Base-by-base conservation (phyloP, 306 rosid species). In the Inga laurina region DNA sequence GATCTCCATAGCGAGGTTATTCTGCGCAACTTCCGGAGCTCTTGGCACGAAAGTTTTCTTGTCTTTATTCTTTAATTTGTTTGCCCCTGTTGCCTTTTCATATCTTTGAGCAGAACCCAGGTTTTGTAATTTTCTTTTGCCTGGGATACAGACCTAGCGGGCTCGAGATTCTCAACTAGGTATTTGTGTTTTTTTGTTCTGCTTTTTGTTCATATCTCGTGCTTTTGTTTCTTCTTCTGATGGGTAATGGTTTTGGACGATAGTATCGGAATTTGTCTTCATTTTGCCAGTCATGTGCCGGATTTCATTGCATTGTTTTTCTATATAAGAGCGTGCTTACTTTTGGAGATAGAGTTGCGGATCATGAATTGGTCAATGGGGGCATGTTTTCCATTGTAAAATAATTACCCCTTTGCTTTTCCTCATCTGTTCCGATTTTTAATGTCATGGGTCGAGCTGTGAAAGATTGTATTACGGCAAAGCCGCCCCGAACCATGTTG, bases 111-210 rank as follows among this genome's bases (percentile, higher is more conserved):
- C 75, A 24, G 46, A 70, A 46, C 79, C 82, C 85, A 27, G 74
- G 74, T 75, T 57, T 87, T 54, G 10, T 85, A 44, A 44, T 21
- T 70, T 84, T 78, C 46, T 72, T 81, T 70, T 86, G 64, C 54
- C 88, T 61, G 41, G 72, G 49, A 56, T 88, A 79, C 85, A 79
- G 79, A 67, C 86, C 75, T 86, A 79, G 82, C 71, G 65, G 80
- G 84, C 86, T 87, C 64, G 87, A 81, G 89, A 88, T 83, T 86
- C 85, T 85, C 84, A 74, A 79, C 81, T 86, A 83, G 92, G 91
- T 84, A 49, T 87, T 21, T 88, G 71, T 83, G 70, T 12, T 24
- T 76, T 87, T 87, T 52, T 52, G 91, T 77, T 71, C 86, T 86
- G 39, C 79, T 75, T 81, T 81, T 65, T 78, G 86, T 78, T 85